Conservation (phyloP, 768 basidiomycete species). For the Harrya chromipes region DNA sequence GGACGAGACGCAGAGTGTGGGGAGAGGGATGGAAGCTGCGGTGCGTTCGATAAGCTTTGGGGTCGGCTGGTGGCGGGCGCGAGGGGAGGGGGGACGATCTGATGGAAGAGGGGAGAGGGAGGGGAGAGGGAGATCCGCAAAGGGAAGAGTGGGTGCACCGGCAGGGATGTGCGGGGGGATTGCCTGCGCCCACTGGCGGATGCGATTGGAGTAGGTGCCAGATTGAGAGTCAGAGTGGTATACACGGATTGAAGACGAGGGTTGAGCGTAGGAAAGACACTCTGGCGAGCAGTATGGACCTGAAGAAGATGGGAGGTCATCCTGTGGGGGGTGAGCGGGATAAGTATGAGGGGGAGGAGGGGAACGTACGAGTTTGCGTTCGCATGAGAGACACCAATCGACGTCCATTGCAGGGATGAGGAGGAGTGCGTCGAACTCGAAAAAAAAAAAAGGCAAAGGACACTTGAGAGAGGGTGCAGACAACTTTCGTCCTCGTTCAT, state of each 20-base stretch:
- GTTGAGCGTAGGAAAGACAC: slow-evolving; percentile 36
- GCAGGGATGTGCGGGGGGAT: slow-evolving; percentile 33
- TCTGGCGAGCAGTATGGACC: slow-evolving; percentile 57
- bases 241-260: slow-evolving; percentile 26
- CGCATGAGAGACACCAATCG: slow-evolving; percentile 71
- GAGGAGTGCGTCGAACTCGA: neutral
- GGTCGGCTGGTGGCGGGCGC: slow-evolving; percentile 22
- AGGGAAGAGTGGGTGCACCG: slow-evolving; percentile 29
- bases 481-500: neutral
- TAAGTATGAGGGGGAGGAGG: neutral
- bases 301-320: slow-evolving; percentile 26
- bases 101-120: slow-evolving; percentile 1
- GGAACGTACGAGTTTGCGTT: slow-evolving; percentile 50
- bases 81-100: slow-evolving; percentile 20
- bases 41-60: slow-evolving; percentile 37
- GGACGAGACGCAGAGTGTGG: slow-evolving; percentile 51
- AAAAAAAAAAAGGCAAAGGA: slow-evolving; percentile 9
- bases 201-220: slow-evolving; percentile 10
- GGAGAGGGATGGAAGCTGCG: slow-evolving; percentile 31
- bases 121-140: slow-evolving; percentile 15
- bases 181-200: slow-evolving; percentile 30
- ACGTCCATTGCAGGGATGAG: slow-evolving; percentile 46
- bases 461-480: slow-evolving; percentile 15
- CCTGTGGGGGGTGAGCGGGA: slow-evolving; percentile 11
- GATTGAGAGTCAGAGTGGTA: neutral